These are phyloP conservation scores for Gamarada debralockiae DNA, from an alignment of 495 filamentous ascomycete species.

Conservation along the genomic window DNA sequence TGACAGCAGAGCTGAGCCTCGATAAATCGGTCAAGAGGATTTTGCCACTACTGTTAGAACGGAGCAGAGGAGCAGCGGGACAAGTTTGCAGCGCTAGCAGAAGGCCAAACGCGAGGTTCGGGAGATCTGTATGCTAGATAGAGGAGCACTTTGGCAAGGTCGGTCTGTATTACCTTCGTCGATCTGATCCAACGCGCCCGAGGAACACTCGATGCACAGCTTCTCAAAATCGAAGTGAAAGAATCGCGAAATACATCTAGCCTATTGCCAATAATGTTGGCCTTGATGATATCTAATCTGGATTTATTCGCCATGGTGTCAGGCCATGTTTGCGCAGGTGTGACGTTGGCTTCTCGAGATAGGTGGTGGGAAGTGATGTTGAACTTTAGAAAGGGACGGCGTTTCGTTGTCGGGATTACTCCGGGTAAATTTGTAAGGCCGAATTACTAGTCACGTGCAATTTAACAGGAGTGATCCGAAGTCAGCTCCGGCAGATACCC, in stretches of 20 bases:
- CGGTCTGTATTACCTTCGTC: conserved; percentile 6
- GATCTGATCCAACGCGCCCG: background rate
- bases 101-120: conserved; percentile 4
- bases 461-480: no score
- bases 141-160: conserved; percentile 5
- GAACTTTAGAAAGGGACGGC: background rate
- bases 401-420: background rate
- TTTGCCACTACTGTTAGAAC: conserved; percentile 3
- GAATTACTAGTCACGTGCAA: no score
- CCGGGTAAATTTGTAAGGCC: background rate
- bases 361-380: background rate
- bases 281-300: conserved; percentile 8
- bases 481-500: no score
- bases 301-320: conserved; percentile 9
- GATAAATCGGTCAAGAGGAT: conserved; percentile 2
- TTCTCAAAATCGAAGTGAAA: conserved; percentile 11
- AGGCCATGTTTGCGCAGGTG: conserved; percentile 7
- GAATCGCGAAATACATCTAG: conserved; percentile 9
- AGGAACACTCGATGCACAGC: background rate
- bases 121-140: conserved; percentile 9
- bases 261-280: conserved; percentile 3
- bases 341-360: conserved; percentile 6
- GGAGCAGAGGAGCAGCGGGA: no score
- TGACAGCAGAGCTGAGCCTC: background rate
- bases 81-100: conserved; percentile 1